These are phyloP conservation scores for Fusarium irregulare DNA, from an alignment of 2,329 filamentous ascomycete species.

Conservation along the genomic window DNA sequence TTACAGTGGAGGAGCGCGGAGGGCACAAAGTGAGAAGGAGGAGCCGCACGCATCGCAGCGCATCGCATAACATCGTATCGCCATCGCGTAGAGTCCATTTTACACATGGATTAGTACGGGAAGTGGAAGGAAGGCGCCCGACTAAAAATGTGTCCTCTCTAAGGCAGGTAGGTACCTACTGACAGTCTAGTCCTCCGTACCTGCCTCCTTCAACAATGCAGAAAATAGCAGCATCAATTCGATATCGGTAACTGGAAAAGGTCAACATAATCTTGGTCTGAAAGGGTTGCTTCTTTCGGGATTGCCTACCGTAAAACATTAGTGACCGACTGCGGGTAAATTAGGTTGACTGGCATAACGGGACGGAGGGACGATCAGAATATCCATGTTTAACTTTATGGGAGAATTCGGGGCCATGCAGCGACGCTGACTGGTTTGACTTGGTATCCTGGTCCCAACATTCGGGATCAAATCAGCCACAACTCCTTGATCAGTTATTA, in stretches of 20 bases:
- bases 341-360: slow-evolving; percentile 34
- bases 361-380: slow-evolving; percentile 40
- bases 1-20: slow-evolving; percentile 31
- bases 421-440: slow-evolving; percentile 38
- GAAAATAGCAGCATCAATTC: slow-evolving; percentile 6
- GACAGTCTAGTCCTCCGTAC: neutral
- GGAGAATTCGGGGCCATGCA: slow-evolving; percentile 37
- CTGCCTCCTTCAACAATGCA: slow-evolving; percentile 13
- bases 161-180: neutral
- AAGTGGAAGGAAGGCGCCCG: slow-evolving; percentile 6
- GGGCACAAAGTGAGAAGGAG: slow-evolving; percentile 38
- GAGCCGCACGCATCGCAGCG: slow-evolving; percentile 26
- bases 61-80: slow-evolving; percentile 1
- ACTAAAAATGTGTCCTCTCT: neutral
- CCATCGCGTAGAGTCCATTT: neutral
- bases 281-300: slow-evolving; percentile 26
- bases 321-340: slow-evolving; percentile 22
- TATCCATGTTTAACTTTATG: slow-evolving; percentile 38
- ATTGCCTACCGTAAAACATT: slow-evolving; percentile 28
- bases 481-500: slow-evolving; percentile 12
- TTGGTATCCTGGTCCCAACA: slow-evolving; percentile 15
- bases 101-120: neutral
- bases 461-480: slow-evolving; percentile 33
- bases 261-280: slow-evolving; percentile 1
- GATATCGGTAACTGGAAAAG: neutral